A percentile compares a stretch with the other conserved stretches of the same genome.
Conservation (phyloP, 2,329 filamentous ascomycete species). For the Pseudogymnoascus sp. region DNA sequence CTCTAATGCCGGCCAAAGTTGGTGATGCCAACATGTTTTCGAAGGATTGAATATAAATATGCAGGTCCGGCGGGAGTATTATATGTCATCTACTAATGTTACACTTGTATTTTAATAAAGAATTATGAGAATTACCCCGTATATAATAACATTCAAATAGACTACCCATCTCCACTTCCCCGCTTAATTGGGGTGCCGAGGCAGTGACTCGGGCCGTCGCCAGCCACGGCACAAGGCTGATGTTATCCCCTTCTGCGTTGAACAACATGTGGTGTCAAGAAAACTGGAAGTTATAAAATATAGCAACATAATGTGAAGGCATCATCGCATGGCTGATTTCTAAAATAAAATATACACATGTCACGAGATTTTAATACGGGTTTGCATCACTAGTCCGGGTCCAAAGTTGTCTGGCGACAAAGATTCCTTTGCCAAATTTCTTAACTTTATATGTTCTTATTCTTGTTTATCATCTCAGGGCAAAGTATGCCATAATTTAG, state of each 20-base stretch:
- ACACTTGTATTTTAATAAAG: neutral
- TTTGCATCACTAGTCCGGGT: neutral
- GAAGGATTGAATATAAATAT: neutral
- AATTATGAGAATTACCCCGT: neutral
- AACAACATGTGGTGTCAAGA: neutral
- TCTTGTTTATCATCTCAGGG: neutral
- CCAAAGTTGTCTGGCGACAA: neutral
- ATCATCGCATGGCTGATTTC: neutral
- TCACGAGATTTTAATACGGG: neutral
- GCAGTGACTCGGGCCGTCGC: neutral
- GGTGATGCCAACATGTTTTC: constrained; percentile 22
- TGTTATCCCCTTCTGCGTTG: neutral
- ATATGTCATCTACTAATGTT: neutral
- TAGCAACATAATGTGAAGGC: neutral
- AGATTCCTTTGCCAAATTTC: neutral
- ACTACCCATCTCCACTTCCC: neutral
- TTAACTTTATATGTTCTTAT: neutral
- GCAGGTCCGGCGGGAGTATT: neutral
- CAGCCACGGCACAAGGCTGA: neutral
- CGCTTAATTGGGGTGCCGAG: constrained; percentile 1
- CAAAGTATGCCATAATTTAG: neutral
- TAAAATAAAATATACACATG: neutral
- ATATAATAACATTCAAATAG: neutral
- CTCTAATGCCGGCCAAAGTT: constrained; percentile 49
- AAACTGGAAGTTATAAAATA: neutral